Evolutionary conservation across 140 eudicot species (phyloP).

Genomic region (Erigeron philadelphicus): DNA sequence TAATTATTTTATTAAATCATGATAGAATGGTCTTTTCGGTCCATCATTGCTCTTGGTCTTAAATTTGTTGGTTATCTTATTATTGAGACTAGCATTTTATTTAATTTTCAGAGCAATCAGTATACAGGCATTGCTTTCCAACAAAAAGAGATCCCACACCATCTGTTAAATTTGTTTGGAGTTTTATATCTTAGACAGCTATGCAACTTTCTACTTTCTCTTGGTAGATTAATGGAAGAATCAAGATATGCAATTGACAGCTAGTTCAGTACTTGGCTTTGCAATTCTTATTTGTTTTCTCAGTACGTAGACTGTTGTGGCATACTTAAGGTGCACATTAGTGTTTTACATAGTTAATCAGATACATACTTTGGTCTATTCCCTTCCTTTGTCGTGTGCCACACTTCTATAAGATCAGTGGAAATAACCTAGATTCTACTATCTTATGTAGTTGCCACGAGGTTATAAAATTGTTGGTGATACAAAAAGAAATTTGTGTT

Average conservation of each 20-base stretch:
- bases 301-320: not conserved
- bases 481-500: not conserved
- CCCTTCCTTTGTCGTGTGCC: conserved; percentile 6
- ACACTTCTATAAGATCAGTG: conserved; percentile 6
- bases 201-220: not conserved
- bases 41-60: not conserved
- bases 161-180: not conserved
- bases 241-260: not conserved
- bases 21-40: not conserved
- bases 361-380: not conserved
- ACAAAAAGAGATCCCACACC: not conserved
- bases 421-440: conserved; percentile 13
- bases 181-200: not conserved
- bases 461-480: conserved; percentile 6
- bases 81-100: not conserved
- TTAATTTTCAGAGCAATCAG: not conserved
- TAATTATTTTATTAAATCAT: not conserved
- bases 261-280: conserved; percentile 8
- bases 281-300: conserved; percentile 14
- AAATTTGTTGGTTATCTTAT: not conserved
- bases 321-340: not conserved
- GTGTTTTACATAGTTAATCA: conserved; percentile 8
- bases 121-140: not conserved
- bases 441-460: conserved; percentile 9
- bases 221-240: not conserved